phyloP scores from a whole-genome alignment of 2,329 filamentous ascomycete species.

The Aspergillus sp. region DNA sequence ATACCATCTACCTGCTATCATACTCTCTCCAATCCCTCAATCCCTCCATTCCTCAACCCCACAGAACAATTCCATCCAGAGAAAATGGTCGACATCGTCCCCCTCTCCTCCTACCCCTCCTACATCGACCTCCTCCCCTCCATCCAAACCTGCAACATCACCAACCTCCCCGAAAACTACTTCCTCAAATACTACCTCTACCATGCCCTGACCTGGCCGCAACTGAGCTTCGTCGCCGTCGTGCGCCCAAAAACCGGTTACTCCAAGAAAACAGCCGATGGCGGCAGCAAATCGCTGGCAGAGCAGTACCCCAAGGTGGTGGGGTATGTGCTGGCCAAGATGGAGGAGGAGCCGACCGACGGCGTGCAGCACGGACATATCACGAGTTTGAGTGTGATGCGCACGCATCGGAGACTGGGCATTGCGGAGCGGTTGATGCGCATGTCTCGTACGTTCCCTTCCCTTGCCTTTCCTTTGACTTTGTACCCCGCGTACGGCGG shows the following conservation, averaged over 20 bases:
- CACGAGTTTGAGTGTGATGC: conserved; percentile 91
- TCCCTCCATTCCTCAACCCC: background rate
- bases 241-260: conserved; percentile 77
- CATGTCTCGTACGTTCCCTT: conserved; percentile 70
- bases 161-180: conserved; percentile 99
- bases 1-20: background rate
- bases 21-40: background rate
- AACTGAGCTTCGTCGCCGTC: conserved; percentile 93
- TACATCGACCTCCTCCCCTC: conserved; percentile 83
- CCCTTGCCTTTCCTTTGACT: conserved; percentile 1
- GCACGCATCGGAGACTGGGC: conserved; percentile 84
- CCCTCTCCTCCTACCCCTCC: conserved; percentile 45
- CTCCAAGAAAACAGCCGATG: too few relatives aligned
- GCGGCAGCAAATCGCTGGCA: conserved; percentile 17
- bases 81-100: conserved; percentile 49
- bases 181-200: conserved; percentile 99
- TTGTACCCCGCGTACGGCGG: background rate
- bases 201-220: conserved; percentile 96
- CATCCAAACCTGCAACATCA: conserved; percentile 96
- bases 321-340: conserved; percentile 98
- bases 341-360: conserved; percentile 95
- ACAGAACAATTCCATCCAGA: background rate
- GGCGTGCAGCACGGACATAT: conserved; percentile 94
- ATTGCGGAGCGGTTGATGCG: conserved; percentile 98
- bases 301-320: conserved; percentile 88